Evolutionary conservation across 2,329 filamentous ascomycete genomes (phyloP).

Genomic region (Aspergillus fijiensis): DNA sequence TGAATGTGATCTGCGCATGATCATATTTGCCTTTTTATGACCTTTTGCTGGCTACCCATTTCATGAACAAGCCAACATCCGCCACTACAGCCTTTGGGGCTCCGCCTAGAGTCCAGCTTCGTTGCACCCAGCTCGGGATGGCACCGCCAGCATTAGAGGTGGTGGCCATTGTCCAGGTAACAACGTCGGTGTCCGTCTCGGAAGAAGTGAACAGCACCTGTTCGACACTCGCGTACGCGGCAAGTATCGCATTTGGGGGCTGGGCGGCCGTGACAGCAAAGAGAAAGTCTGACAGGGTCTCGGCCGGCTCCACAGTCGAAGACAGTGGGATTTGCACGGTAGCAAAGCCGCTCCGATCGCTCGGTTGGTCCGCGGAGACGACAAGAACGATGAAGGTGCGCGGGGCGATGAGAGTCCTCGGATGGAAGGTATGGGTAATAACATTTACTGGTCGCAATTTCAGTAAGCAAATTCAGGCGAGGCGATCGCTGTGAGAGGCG

Average conservation of each 20-base stretch:
- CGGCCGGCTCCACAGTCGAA: slow-evolving; percentile 2
- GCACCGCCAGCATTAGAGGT: slow-evolving; percentile 38
- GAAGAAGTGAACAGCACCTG: slow-evolving; percentile 21
- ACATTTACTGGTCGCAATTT: slow-evolving; percentile 28
- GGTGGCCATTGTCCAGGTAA: slow-evolving; percentile 41
- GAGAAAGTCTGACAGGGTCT: slow-evolving; percentile 19
- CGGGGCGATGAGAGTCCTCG: slow-evolving; percentile 30
- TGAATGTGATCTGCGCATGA: neutral
- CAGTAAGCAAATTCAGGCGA: neutral
- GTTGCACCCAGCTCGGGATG: slow-evolving; percentile 39
- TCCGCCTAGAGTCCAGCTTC: slow-evolving; percentile 38
- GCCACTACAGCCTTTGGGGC: slow-evolving; percentile 38
- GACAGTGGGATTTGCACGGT: slow-evolving; percentile 36
- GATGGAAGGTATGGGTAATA: slow-evolving; percentile 40
- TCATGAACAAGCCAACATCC: slow-evolving; percentile 42
- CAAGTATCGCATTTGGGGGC: slow-evolving; percentile 31
- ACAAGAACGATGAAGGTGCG: slow-evolving; percentile 35
- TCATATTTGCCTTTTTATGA: neutral
- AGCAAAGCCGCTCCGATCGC: slow-evolving; percentile 26
- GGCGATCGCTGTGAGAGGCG: neutral
- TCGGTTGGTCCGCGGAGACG: slow-evolving; percentile 28
- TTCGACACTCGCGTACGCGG: slow-evolving; percentile 39
- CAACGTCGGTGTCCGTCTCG: neutral
- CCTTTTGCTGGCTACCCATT: slow-evolving; percentile 27
- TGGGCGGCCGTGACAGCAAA: slow-evolving; percentile 22